Percentiles rank a stretch among this genome's conserved stretches.
These are phyloP conservation scores for Osmanthus fragrans DNA, from an alignment of 257 asterid genomes.

Conservation along the genomic window DNA sequence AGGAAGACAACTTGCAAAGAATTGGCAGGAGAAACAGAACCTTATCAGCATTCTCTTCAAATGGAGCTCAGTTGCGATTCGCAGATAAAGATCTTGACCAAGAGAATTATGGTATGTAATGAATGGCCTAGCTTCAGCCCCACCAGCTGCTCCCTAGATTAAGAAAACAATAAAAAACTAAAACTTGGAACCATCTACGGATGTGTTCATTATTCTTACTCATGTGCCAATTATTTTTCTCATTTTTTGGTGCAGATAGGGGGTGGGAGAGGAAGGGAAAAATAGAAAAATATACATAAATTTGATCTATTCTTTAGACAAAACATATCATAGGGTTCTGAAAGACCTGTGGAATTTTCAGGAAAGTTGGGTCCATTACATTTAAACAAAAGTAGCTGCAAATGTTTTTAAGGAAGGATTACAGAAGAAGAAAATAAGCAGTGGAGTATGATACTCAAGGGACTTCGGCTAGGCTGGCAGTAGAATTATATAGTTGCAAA, in stretches of 20 bases:
- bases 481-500: neutral
- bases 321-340: neutral
- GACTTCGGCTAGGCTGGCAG: neutral
- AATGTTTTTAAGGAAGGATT: neutral
- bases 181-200: neutral
- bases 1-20: neutral
- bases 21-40: constrained; percentile 15
- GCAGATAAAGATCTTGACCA: constrained; percentile 92
- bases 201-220: neutral
- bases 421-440: neutral
- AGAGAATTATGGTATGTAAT: constrained; percentile 94
- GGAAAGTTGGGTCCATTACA: neutral
- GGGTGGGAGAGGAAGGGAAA: neutral
- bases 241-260: neutral
- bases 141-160: constrained; percentile 96
- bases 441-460: neutral
- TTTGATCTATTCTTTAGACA: neutral
- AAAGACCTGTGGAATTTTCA: neutral
- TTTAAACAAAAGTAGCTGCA: neutral
- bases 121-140: constrained; percentile 99
- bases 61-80: constrained; percentile 98
- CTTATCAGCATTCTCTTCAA: constrained; percentile 97
- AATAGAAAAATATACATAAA: neutral
- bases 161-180: constrained; percentile 32
- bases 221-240: constrained; percentile 1